Conservation (phyloP, 306 rosid genomes). For the Gastrolobium villosum region DNA sequence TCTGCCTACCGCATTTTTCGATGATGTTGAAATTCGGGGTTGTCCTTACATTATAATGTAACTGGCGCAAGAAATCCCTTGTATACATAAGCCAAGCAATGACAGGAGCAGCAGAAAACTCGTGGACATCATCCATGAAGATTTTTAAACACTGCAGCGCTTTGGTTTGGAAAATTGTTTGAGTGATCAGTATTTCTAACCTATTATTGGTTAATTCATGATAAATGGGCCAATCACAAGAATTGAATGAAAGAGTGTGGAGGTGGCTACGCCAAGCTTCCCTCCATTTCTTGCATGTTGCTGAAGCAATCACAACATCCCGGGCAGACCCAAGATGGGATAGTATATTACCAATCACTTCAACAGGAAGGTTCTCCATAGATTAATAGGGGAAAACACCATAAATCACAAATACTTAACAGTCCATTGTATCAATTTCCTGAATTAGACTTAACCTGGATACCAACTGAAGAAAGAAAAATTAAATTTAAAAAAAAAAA, state of each 20-base stretch:
- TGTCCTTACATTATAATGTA: constrained; percentile 67
- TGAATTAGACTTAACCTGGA: neutral
- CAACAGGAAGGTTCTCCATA: constrained; percentile 89
- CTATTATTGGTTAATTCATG: constrained; percentile 56
- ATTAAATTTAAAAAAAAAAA: neutral
- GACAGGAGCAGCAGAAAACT: constrained; percentile 73
- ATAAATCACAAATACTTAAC: constrained; percentile 38
- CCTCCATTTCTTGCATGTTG: constrained; percentile 84
- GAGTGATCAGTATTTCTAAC: constrained; percentile 81
- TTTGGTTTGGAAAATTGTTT: constrained; percentile 80
- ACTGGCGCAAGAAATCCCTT: constrained; percentile 64
- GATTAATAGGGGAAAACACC: neutral
- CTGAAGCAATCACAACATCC: constrained; percentile 82
- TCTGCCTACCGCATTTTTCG: constrained; percentile 70
- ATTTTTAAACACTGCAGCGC: constrained; percentile 65
- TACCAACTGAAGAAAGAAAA: neutral
- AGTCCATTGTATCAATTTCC: neutral
- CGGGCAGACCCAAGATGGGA: constrained; percentile 79
- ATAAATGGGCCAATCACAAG: constrained; percentile 69
- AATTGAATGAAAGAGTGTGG: constrained; percentile 72
- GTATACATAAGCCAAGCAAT: constrained; percentile 92
- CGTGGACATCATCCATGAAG: constrained; percentile 71
- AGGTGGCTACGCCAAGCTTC: constrained; percentile 78
- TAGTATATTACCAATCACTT: constrained; percentile 84
- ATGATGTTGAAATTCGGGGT: constrained; percentile 72